Evolutionary conservation across 768 basidiomycete genomes (phyloP).

Genomic region (Podaxis rugospora): DNA sequence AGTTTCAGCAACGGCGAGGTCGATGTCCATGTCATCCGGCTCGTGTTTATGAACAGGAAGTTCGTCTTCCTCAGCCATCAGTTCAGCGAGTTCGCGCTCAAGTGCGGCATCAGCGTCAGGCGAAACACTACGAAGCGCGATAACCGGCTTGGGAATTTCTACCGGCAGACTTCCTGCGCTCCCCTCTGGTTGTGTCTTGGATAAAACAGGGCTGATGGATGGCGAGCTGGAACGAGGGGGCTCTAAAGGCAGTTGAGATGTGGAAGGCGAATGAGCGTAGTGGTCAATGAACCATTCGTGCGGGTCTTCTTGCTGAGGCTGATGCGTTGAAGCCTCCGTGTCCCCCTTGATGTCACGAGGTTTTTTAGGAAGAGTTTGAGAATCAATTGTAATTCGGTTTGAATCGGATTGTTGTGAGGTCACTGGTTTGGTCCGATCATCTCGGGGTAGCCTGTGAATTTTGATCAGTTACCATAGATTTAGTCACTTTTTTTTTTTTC

Average conservation of each 20-base stretch:
- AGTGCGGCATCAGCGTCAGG: constrained; percentile 35
- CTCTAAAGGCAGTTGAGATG: constrained; percentile 21
- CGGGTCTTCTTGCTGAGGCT: constrained; percentile 44
- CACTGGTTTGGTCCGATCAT: not conserved
- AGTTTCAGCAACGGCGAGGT: constrained; percentile 43
- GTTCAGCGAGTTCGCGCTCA: constrained; percentile 43
- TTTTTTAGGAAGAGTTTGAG: not conserved
- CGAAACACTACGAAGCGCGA: constrained; percentile 17
- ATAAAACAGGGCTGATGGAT: constrained; percentile 21
- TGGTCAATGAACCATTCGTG: constrained; percentile 62
- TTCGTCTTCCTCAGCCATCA: constrained; percentile 25
- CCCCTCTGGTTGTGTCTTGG: constrained; percentile 7
- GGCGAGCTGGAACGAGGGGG: constrained; percentile 24
- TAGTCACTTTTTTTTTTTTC: not conserved
- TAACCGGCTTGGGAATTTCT: constrained; percentile 8
- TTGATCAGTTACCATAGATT: not conserved
- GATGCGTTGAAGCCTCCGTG: constrained; percentile 4
- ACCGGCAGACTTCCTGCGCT: constrained; percentile 8
- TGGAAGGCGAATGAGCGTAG: constrained; percentile 36
- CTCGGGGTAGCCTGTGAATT: not conserved
- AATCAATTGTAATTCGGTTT: not conserved
- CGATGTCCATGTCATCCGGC: constrained; percentile 37
- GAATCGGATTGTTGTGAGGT: too few species aligned
- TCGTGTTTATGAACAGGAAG: constrained; percentile 28
- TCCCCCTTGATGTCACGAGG: not conserved